Conservation (phyloP, 164 flowering plant genomes). For the Pachysandra terminalis region DNA sequence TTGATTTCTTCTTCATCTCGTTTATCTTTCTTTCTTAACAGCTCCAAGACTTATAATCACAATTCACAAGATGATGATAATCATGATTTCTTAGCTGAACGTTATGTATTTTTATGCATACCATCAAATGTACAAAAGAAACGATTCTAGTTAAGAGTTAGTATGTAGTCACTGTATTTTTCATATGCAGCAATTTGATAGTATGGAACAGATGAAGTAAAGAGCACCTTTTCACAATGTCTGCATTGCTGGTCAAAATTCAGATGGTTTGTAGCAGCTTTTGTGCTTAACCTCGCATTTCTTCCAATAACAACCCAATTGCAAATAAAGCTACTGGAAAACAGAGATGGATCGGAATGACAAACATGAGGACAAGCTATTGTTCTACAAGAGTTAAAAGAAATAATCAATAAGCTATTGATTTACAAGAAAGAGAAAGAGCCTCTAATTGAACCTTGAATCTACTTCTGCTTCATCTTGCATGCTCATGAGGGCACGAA, state of each 20-base stretch:
- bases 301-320: conserved; percentile 76
- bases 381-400: background rate
- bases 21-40: too few relatives aligned
- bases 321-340: conserved; percentile 66
- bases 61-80: too few relatives aligned
- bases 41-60: too few relatives aligned
- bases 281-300: conserved; percentile 54
- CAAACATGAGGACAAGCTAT: conserved; percentile 9
- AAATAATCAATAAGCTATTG: background rate
- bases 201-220: background rate
- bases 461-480: conserved; percentile 50
- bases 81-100: too few relatives aligned
- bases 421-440: background rate
- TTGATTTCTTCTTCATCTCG: too few relatives aligned
- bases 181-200: too few relatives aligned
- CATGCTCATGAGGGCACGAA: conserved; percentile 92
- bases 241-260: conserved; percentile 84
- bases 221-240: conserved; percentile 86
- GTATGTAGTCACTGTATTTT: background rate
- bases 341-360: conserved; percentile 7
- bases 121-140: background rate
- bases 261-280: conserved; percentile 57
- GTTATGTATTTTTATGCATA: too few relatives aligned
- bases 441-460: conserved; percentile 42
- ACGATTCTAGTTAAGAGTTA: background rate